Evolutionary conservation across 768 basidiomycete species (phyloP), one percentile per base, ranked within the genome.

Genomic region (Cystofilobasidium macerans): DNA sequence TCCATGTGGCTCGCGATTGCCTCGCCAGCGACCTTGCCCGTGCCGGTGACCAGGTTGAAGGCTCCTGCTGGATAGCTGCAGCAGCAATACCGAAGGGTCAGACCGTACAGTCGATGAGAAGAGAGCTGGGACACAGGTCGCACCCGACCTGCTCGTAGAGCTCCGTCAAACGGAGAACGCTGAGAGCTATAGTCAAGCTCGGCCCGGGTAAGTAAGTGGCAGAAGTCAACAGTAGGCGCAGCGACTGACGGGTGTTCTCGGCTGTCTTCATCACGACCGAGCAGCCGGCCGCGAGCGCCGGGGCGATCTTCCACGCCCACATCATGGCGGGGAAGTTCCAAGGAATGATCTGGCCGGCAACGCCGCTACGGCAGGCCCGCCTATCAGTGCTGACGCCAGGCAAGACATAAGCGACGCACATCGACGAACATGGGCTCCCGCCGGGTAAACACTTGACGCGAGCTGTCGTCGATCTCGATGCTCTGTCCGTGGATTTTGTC

Each of bases 401-500:
- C 8, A 8, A 40, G 14, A 14, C 5, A 7, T 42, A 4, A 18
- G 7, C 42, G 42, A 42, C 16, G n/a, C n/a, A n/a, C 79, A 0
- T 81, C 76, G 3, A 85, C 79, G 87, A 87, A 90, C 54, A 94
- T 85, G 26, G 92, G 90, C 56, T 93, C 91, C 72, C 88, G 86
- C 38, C 84, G 82, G 11, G 90, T 92, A 77, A 88, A 91, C 6
- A 87, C 88, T 62, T 88, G 77, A 76, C 94, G 95, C 58, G 78
- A 79, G 73, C 83, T 84, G 75, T 72, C 71, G 57, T 89, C 85
- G 33, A 88, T 80, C 75, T 91, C 89, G 69, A 92, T 83, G 38
- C 83, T 84, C 85, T 88, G 84, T 26, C 95, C 94, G 33, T 81
- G 78, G 60, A 95, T 85, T 78, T 98, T 98, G 79, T 97, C 93